Percentiles rank a stretch among this genome's conserved stretches.
Evolutionary conservation across 2,329 filamentous ascomycete species (phyloP).

Genomic region (Alternaria metachromatica): DNA sequence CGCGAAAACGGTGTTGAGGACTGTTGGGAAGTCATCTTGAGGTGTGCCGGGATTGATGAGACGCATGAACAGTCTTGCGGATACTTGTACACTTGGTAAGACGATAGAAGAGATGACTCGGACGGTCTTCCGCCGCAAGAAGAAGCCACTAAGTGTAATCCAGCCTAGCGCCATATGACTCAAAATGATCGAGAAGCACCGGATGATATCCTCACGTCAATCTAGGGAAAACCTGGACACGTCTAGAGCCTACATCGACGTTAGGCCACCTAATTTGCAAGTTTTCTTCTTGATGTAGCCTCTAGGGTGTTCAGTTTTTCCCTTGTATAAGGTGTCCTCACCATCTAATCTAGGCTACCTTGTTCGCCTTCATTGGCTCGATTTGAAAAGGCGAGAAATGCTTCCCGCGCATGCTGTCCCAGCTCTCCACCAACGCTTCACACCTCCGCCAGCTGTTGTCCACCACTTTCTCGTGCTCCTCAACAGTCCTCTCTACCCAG

Average conservation of each 20-base stretch:
- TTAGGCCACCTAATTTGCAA: no score
- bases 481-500: slow-evolving; percentile 25
- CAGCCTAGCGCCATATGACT: not conserved
- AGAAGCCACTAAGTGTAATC: not conserved
- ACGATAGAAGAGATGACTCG: not conserved
- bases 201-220: not conserved
- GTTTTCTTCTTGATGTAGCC: no score
- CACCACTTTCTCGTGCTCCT: slow-evolving; percentile 18
- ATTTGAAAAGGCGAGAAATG: slow-evolving; percentile 18
- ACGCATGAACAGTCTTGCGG: not conserved
- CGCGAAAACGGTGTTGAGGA: not conserved
- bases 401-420: slow-evolving; percentile 15
- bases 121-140: not conserved
- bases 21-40: not conserved
- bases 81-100: not conserved
- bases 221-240: no score
- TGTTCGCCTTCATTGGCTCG: slow-evolving; percentile 13
- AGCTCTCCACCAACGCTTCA: slow-evolving; percentile 22
- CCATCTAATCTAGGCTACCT: not conserved
- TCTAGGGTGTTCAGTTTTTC: no score
- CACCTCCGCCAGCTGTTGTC: slow-evolving; percentile 17
- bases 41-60: not conserved
- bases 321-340: not conserved
- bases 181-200: not conserved
- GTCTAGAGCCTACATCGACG: no score